Conservation (phyloP, 306 rosid species). For the Acacia confusa region DNA sequence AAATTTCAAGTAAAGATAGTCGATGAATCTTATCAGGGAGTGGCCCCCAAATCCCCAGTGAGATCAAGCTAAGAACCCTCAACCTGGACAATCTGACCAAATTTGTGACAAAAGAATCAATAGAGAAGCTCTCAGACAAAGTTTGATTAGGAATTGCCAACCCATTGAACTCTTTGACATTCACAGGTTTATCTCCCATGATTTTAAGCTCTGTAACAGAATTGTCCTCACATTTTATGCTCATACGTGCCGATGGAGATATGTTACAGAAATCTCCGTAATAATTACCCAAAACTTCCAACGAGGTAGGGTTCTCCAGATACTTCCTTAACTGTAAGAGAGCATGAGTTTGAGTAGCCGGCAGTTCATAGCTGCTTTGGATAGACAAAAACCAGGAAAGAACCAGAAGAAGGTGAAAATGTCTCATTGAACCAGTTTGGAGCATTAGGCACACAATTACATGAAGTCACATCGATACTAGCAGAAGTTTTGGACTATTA, state of each 20-base stretch:
- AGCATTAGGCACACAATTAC: slow-evolving; percentile 26
- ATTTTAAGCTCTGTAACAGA: slow-evolving; percentile 72
- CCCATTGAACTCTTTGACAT: slow-evolving; percentile 56
- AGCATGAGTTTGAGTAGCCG: slow-evolving; percentile 56
- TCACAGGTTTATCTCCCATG: slow-evolving; percentile 62
- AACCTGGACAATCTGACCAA: slow-evolving; percentile 67
- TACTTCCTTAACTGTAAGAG: slow-evolving; percentile 67
- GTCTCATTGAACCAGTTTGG: slow-evolving; percentile 47
- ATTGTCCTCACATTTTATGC: slow-evolving; percentile 61
- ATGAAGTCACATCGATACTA: neutral
- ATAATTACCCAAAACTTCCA: slow-evolving; percentile 54
- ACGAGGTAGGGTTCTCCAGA: slow-evolving; percentile 66
- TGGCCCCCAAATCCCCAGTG: slow-evolving; percentile 83
- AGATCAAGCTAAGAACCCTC: slow-evolving; percentile 78
- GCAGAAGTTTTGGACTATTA: slow-evolving; percentile 12
- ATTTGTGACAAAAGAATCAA: slow-evolving; percentile 77
- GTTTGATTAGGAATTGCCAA: slow-evolving; percentile 64
- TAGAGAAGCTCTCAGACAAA: slow-evolving; percentile 60
- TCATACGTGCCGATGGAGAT: slow-evolving; percentile 48
- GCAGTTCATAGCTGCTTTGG: slow-evolving; percentile 51
- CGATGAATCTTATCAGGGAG: slow-evolving; percentile 81
- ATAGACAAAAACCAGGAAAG: slow-evolving; percentile 51
- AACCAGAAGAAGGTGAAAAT: slow-evolving; percentile 38
- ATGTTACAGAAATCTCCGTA: slow-evolving; percentile 53
- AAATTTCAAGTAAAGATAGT: slow-evolving; percentile 60